Evolutionary conservation across 306 rosid species (phyloP).

Genomic region (Oxytropis ochrocephala): DNA sequence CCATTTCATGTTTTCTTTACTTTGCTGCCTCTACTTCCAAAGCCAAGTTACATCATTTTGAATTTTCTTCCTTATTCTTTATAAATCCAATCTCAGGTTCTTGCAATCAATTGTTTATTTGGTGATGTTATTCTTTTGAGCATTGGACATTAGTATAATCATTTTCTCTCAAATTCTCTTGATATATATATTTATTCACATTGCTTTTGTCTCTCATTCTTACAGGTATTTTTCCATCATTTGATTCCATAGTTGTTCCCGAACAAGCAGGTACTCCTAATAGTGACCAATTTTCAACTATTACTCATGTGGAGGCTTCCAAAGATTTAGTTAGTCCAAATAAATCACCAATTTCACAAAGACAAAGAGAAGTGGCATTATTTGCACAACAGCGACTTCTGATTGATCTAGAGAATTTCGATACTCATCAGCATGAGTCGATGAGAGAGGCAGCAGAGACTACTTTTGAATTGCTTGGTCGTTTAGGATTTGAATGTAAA

Average conservation of each 20-base stretch:
- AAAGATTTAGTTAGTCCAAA: background rate
- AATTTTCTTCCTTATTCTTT: constrained; percentile 5
- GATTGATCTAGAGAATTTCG: background rate
- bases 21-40: background rate
- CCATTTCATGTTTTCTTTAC: background rate
- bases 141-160: background rate
- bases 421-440: constrained; percentile 13
- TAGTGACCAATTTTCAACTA: background rate
- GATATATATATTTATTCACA: background rate
- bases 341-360: background rate
- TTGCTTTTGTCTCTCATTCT: background rate
- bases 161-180: background rate
- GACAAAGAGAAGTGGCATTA: background rate
- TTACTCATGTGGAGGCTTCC: background rate
- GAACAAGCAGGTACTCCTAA: background rate
- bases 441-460: constrained; percentile 27
- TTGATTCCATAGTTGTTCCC: constrained; percentile 1
- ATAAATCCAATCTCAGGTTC: background rate
- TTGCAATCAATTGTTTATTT: background rate
- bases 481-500: background rate
- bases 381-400: constrained; percentile 8
- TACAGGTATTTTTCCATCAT: constrained; percentile 26
- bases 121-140: background rate
- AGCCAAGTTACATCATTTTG: background rate
- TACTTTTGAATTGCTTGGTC: background rate